Percentiles rank a stretch among this genome's conserved stretches.
Conservation (phyloP, 2,329 filamentous ascomycete species). For the Diaporthe citriasiana region DNA sequence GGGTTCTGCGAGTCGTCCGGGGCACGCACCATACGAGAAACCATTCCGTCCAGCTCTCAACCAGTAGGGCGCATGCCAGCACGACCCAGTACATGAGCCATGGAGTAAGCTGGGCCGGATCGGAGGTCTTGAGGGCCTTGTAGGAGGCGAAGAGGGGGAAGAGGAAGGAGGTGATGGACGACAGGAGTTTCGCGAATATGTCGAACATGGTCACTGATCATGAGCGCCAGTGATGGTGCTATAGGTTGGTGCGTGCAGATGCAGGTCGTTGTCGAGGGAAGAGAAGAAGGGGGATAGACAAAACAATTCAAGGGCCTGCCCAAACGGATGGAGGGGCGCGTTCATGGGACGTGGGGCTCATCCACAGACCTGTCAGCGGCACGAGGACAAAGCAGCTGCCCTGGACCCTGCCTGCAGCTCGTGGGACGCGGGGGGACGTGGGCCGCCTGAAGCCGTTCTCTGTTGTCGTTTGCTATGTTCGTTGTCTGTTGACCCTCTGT, state of each 20-base stretch:
- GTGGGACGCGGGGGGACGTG: conserved; percentile 20
- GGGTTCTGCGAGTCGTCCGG: neutral
- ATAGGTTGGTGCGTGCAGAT: conserved; percentile 36
- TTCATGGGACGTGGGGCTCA: conserved; percentile 11
- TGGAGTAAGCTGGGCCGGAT: conserved; percentile 90
- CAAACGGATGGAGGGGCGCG: conserved; percentile 15
- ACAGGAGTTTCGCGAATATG: conserved; percentile 60
- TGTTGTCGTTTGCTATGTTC: neutral
- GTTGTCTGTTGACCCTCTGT: neutral
- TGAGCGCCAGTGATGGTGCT: conserved; percentile 23
- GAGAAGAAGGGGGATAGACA: neutral
- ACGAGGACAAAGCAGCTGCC: conserved; percentile 39
- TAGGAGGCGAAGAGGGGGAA: conserved; percentile 98
- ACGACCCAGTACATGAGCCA: conserved; percentile 99
- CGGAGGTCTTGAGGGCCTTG: conserved; percentile 94
- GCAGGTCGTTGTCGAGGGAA: conserved; percentile 1
- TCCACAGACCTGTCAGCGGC: conserved; percentile 25
- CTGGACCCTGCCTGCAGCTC: conserved; percentile 37
- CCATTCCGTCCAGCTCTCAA: conserved; percentile 90
- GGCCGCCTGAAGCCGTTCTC: conserved; percentile 19
- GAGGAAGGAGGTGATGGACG: conserved; percentile 86
- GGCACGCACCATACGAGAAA: conserved; percentile 80
- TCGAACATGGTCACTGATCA: conserved; percentile 41
- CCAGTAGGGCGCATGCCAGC: conserved; percentile 82
- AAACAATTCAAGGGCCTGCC: neutral